phyloP scores from a whole-genome alignment of 305 asterid species.

The Rubia peregrina region DNA sequence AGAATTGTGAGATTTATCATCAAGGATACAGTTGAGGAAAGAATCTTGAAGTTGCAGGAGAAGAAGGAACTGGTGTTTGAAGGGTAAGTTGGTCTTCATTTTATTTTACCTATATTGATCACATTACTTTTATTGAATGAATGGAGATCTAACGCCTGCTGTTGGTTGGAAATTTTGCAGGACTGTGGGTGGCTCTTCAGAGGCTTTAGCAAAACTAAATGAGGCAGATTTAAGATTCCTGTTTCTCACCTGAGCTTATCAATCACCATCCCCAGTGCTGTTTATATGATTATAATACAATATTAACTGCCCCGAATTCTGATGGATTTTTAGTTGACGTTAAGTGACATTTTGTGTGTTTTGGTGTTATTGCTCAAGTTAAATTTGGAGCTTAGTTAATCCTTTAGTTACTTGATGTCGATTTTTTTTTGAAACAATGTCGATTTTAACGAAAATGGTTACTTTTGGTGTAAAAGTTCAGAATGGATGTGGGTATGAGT shows the following conservation, averaged over 20 bases:
- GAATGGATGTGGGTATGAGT: no score
- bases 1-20: constrained; percentile 85
- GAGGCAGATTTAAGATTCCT: constrained; percentile 80
- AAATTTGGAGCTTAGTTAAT: neutral
- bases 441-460: no score
- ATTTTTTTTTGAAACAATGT: no score
- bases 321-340: neutral
- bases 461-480: no score
- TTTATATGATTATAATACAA: neutral
- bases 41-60: constrained; percentile 82
- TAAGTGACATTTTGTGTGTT: neutral
- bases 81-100: constrained; percentile 65
- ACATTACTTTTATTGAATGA: neutral
- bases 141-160: neutral
- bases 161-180: constrained; percentile 29
- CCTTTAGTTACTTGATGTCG: neutral
- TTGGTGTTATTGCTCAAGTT: neutral
- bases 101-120: neutral
- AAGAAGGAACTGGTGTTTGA: constrained; percentile 92
- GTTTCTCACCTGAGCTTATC: constrained; percentile 39
- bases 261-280: neutral
- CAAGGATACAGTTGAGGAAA: constrained; percentile 80
- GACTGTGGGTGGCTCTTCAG: constrained; percentile 83
- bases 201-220: constrained; percentile 66
- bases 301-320: neutral